Conservation (phyloP, 257 asterid species). For the Verbena officinalis region DNA sequence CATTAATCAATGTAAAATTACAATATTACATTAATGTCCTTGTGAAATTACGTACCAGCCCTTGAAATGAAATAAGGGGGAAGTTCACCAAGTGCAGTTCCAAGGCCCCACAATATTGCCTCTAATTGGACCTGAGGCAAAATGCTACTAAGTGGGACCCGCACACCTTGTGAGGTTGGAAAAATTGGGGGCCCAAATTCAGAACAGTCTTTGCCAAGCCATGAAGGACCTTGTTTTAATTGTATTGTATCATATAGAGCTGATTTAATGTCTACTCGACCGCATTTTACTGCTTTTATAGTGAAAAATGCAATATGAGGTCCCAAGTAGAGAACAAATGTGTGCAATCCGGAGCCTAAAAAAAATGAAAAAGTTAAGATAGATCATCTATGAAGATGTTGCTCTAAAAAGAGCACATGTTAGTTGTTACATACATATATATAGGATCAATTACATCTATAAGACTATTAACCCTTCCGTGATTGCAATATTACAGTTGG, state of each 20-base stretch:
- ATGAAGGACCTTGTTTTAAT: conserved; percentile 65
- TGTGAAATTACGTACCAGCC: conserved; percentile 60
- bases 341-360: conserved; percentile 93
- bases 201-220: conserved; percentile 87
- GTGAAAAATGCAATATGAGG: conserved; percentile 94
- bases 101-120: conserved; percentile 90
- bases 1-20: conserved; percentile 8
- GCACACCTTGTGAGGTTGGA: conserved; percentile 57
- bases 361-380: conserved; percentile 17
- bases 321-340: conserved; percentile 91
- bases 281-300: conserved; percentile 82
- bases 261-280: conserved; percentile 84
- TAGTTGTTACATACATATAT: no score
- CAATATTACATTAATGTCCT: background rate
- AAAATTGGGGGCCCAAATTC: conserved; percentile 78
- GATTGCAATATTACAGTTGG: no score
- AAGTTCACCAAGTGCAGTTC: conserved; percentile 97
- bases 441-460: no score
- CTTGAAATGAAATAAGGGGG: conserved; percentile 97
- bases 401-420: no score
- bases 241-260: conserved; percentile 95
- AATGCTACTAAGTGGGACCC: conserved; percentile 78
- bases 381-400: conserved; percentile 1
- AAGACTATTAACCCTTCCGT: no score
- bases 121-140: conserved; percentile 92